Evolutionary conservation across 495 filamentous ascomycete species (phyloP).

Genomic region (Hypoxylon intermedium): DNA sequence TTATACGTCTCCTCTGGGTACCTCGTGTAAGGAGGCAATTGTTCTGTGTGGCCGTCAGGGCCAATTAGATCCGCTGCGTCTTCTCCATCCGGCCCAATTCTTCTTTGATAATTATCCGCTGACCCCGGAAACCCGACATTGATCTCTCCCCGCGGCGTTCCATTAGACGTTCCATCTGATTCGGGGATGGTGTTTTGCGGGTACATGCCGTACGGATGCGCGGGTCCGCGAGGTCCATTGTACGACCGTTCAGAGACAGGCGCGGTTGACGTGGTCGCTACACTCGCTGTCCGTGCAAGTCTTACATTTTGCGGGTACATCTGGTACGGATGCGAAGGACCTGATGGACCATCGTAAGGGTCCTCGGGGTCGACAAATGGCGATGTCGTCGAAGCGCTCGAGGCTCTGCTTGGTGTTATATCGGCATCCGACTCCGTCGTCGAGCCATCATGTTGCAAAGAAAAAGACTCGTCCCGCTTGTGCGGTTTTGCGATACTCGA

Average conservation of each 20-base stretch:
- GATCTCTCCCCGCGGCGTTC: slow-evolving; percentile 50
- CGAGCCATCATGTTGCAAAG: slow-evolving; percentile 51
- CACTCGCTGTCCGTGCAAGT: slow-evolving; percentile 67
- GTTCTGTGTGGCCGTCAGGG: slow-evolving; percentile 89
- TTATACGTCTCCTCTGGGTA: slow-evolving; percentile 68
- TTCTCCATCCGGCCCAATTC: slow-evolving; percentile 79
- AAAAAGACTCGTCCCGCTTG: slow-evolving; percentile 48
- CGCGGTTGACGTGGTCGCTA: slow-evolving; percentile 65
- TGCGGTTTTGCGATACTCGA: slow-evolving; percentile 58
- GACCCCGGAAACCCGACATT: slow-evolving; percentile 79
- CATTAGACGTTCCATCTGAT: slow-evolving; percentile 12
- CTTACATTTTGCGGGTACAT: slow-evolving; percentile 83
- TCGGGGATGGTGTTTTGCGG: slow-evolving; percentile 66
- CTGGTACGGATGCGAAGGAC: slow-evolving; percentile 87
- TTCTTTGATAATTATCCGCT: slow-evolving; percentile 68
- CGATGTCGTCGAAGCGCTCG: slow-evolving; percentile 46
- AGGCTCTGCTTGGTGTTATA: slow-evolving; percentile 35
- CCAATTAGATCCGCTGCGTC: slow-evolving; percentile 84
- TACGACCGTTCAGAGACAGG: slow-evolving; percentile 66
- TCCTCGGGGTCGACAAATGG: slow-evolving; percentile 62
- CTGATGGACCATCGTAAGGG: slow-evolving; percentile 65
- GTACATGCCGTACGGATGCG: slow-evolving; percentile 86
- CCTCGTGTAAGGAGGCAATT: slow-evolving; percentile 85
- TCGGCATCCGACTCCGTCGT: slow-evolving; percentile 42
- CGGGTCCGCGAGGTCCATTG: slow-evolving; percentile 68